Base-by-base conservation (phyloP, 2,329 filamentous ascomycete genomes). In the Amauroascus niger region DNA sequence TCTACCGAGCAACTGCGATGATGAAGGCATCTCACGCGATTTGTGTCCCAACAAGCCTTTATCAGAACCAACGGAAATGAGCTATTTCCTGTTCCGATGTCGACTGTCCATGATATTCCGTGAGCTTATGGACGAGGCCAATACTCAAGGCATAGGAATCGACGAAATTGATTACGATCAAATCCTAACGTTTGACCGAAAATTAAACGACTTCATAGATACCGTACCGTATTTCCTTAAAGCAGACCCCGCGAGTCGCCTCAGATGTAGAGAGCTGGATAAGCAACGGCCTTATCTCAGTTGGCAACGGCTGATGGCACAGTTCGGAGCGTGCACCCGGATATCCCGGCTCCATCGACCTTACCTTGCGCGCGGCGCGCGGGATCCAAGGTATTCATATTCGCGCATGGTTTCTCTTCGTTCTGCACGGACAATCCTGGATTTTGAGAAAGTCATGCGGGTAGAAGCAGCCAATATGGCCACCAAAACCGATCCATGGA, bases 61-160 rank as follows among this genome's bases (percentile, higher is more conserved):
- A 0, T 62, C 64, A 2, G 63, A 67, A 13, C 71, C 72, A 7
- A 76, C 74, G 0, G 61, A 63, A 11, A 75, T 74, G 70, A 71
- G 71, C 6, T 77, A 74, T 54, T 71, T 69, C 22, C 60, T 75
- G 4, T 64, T 70, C 32, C 68, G 74, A 0, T 62, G 74, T n/a
- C 67, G 66, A 26, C 59, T 76, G 8, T 68, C 68, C 13, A 63
- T 67, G 32, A 59, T 71, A 3, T 73, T 70, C 43, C 68, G 73
- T 2, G 62, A 66, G 6, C 66, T 75, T 1, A 63, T 71, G 1
- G 74, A 77, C 47, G 57, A 61, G 11, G 64, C 60, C 1, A 62
- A 65, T 4, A 53, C 64, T 8, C 60, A 64, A 13, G 57, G 63
- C 35, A 48, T 66, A 0, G 57, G 62, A 7, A 59, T 62, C 0